Conservation (phyloP, 257 asterid genomes). For the Solanum pinnatisectum region DNA sequence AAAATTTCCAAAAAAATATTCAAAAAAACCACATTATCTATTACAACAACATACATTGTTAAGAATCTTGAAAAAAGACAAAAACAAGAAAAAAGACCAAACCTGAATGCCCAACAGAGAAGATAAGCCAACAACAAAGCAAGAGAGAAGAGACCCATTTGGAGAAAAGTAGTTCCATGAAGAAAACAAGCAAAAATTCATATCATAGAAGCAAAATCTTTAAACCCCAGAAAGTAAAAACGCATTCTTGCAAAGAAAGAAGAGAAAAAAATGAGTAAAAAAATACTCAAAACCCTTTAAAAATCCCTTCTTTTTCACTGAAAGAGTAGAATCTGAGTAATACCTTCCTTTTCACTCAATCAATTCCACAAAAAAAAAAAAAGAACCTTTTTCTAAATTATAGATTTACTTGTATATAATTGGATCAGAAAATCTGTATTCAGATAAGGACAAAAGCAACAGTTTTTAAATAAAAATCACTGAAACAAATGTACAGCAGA, state of each 20-base stretch:
- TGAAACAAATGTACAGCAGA: constrained; percentile 2
- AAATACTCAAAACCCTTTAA: neutral
- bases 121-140: constrained; percentile 27
- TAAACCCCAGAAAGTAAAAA: neutral
- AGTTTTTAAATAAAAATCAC: neutral
- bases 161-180: constrained; percentile 40
- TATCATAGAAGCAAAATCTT: constrained; percentile 2
- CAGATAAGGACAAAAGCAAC: constrained; percentile 18
- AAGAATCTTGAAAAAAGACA: neutral
- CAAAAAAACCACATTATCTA: neutral
- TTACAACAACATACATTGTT: neutral
- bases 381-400: neutral
- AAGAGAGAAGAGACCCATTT: constrained; percentile 39
- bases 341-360: constrained; percentile 36
- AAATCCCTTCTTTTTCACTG: constrained; percentile 12
- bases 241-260: constrained; percentile 9
- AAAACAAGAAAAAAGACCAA: constrained; percentile 5
- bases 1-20: neutral
- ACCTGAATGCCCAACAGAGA: constrained; percentile 54
- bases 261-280: neutral
- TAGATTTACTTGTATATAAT: constrained; percentile 1
- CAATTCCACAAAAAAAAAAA: constrained; percentile 11
- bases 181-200: constrained; percentile 17
- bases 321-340: constrained; percentile 12
- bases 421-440: constrained; percentile 13